Evolutionary conservation across 177 flowering plant species (phyloP).

Genomic region (Telopea speciosissima): DNA sequence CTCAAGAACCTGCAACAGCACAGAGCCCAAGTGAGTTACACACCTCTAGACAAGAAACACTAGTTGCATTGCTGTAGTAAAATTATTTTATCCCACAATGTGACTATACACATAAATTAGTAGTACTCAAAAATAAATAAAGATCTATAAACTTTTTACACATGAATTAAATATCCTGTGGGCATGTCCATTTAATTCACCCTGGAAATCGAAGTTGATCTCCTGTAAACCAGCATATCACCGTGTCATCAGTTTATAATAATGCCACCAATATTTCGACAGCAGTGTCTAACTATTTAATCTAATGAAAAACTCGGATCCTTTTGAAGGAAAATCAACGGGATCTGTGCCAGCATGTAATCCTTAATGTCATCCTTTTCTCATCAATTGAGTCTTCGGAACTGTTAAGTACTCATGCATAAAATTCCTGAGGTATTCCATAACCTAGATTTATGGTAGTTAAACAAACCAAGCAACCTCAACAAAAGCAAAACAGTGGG

Average conservation of each 20-base stretch:
- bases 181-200: not conserved
- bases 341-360: not conserved
- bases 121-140: not conserved
- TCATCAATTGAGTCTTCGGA: not conserved
- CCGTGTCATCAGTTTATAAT: not conserved
- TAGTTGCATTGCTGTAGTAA: not conserved
- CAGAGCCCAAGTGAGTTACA: not conserved
- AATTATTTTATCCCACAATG: not conserved
- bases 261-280: not conserved
- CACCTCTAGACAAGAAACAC: not conserved
- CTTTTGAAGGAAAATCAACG: not conserved
- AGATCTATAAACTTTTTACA: not conserved
- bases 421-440: not conserved
- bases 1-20: constrained; percentile 72
- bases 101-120: not conserved
- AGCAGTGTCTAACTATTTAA: not conserved
- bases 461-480: not conserved
- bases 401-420: not conserved
- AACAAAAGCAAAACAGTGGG: not conserved
- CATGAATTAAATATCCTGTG: not conserved
- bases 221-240: not conserved
- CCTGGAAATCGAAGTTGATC: not conserved
- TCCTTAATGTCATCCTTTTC: not conserved
- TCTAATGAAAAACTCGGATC: not conserved
- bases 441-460: not conserved